Percentiles rank a stretch among this genome's conserved stretches.
Evolutionary conservation across 1,139 yeast species (phyloP).

Genomic region (Geotrichum restrictum): DNA sequence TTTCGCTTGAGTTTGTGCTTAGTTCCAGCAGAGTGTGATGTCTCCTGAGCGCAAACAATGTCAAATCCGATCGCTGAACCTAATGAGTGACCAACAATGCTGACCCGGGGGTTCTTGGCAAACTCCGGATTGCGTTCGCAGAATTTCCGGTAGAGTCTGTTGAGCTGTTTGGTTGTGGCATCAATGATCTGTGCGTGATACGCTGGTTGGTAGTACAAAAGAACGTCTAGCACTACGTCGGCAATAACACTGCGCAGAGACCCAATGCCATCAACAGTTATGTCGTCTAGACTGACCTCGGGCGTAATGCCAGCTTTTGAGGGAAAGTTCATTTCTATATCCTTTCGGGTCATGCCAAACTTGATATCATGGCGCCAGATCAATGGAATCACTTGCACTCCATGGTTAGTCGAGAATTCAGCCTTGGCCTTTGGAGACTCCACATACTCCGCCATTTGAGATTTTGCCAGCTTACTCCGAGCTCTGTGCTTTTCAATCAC

Average conservation of each 20-base stretch:
- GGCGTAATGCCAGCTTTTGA: conserved; percentile 30
- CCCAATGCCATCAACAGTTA: conserved; percentile 72
- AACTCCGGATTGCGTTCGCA: conserved; percentile 61
- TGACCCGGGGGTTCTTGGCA: conserved; percentile 60
- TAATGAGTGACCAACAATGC: conserved; percentile 80
- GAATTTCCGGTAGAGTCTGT: conserved; percentile 56
- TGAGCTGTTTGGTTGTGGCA: conserved; percentile 59
- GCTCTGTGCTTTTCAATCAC: neutral
- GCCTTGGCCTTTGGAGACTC: neutral
- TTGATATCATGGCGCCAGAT: conserved; percentile 36
- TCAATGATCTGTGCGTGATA: conserved; percentile 58
- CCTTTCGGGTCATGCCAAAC: conserved; percentile 27
- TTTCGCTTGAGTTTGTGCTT: too few species aligned
- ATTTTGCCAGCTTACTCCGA: conserved; percentile 8
- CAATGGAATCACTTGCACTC: conserved; percentile 54
- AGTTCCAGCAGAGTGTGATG: neutral
- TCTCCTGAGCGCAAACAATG: conserved; percentile 51
- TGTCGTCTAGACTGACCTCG: conserved; percentile 61
- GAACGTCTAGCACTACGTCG: conserved; percentile 78
- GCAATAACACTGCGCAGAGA: conserved; percentile 73
- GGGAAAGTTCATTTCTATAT: conserved; percentile 15
- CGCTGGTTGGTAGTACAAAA: conserved; percentile 70
- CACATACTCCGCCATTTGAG: neutral
- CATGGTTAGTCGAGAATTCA: conserved; percentile 41
- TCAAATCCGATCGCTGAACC: conserved; percentile 84